These are phyloP conservation scores for Fistulinella prunicolor DNA, from an alignment of 768 basidiomycete species.

Conservation along the genomic window DNA sequence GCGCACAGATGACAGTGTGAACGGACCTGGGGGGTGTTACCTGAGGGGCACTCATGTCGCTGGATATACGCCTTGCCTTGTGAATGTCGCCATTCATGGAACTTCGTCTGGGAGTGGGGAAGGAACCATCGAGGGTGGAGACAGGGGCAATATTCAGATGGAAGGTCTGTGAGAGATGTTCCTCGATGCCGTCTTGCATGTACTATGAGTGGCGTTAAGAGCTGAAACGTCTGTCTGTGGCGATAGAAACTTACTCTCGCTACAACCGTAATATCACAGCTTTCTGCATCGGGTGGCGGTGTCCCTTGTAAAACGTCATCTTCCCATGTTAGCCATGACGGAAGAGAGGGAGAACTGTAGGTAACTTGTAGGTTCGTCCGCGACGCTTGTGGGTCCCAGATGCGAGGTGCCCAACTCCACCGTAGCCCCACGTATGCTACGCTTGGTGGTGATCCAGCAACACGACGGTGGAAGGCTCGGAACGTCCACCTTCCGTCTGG, in stretches of 20 bases:
- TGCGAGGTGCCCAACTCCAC: slow-evolving; percentile 89
- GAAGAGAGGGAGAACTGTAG: slow-evolving; percentile 78
- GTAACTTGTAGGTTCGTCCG: slow-evolving; percentile 74
- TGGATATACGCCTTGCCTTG: slow-evolving; percentile 40
- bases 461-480: slow-evolving; percentile 82
- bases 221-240: background rate
- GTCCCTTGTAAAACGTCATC: slow-evolving; percentile 79
- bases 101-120: slow-evolving; percentile 43
- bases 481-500: slow-evolving; percentile 81
- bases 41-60: slow-evolving; percentile 39
- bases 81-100: slow-evolving; percentile 45
- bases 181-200: slow-evolving; percentile 71
- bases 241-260: slow-evolving; percentile 57
- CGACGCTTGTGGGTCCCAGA: slow-evolving; percentile 96
- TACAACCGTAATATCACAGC: slow-evolving; percentile 69
- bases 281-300: slow-evolving; percentile 73
- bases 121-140: slow-evolving; percentile 45
- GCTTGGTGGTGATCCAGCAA: slow-evolving; percentile 78
- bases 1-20: background rate
- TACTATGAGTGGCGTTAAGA: slow-evolving; percentile 35
- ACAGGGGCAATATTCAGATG: slow-evolving; percentile 71
- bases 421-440: slow-evolving; percentile 78
- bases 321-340: slow-evolving; percentile 87
- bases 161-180: slow-evolving; percentile 62
- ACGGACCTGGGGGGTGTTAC: slow-evolving; percentile 29